A percentile compares a stretch with the other conserved stretches of the same genome.
Conservation (phyloP, 441 rosid genomes). For the California macrophylla region DNA sequence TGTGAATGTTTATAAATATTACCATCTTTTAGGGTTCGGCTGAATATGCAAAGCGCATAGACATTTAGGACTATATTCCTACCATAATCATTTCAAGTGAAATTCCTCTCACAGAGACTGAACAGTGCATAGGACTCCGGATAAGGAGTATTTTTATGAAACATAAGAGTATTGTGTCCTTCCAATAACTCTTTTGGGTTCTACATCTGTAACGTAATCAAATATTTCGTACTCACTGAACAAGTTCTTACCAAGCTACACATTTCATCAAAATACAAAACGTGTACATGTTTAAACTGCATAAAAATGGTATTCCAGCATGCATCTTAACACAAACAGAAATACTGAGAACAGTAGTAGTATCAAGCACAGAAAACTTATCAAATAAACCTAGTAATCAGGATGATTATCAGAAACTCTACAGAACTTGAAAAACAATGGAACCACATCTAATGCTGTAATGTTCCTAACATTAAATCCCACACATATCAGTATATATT, state of each 20-base stretch:
- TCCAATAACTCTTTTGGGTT: not conserved
- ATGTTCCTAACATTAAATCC: not conserved
- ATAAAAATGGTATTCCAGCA: not conserved
- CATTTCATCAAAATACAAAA: not conserved
- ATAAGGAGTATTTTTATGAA: not conserved
- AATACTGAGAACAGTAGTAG: not conserved
- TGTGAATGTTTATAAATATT: no score
- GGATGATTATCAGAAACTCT: not conserved
- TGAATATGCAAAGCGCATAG: no score
- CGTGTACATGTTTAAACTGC: not conserved
- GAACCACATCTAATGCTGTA: not conserved
- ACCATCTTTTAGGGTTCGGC: no score
- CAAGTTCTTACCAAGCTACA: not conserved
- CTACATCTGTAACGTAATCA: not conserved
- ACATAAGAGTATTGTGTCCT: not conserved
- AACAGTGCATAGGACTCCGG: not conserved
- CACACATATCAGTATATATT: not conserved
- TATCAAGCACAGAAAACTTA: not conserved
- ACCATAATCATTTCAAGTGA: no score
- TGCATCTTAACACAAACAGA: not conserved
- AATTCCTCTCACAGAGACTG: not conserved
- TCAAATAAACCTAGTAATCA: not conserved
- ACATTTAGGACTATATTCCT: no score
- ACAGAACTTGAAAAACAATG: not conserved
- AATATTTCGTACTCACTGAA: not conserved